Base-by-base conservation (phyloP, 164 flowering plant species). In the Sextonia rubra region DNA sequence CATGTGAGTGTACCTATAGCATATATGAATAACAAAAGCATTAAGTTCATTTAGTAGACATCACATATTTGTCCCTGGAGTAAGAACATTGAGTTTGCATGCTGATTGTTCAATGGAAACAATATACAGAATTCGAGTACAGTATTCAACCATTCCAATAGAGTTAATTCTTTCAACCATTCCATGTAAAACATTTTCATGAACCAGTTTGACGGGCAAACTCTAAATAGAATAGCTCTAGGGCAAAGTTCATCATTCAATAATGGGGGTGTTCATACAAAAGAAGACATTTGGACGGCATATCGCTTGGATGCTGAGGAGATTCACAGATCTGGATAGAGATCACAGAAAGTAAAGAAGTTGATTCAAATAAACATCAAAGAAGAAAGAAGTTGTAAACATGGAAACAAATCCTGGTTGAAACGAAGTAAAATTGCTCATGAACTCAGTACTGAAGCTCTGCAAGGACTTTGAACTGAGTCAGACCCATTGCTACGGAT, bases 1-100 rank as follows among this genome's bases (percentile, higher is more conserved):
- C 98, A 82, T 92, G 98, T 47, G 98, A 87, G 74, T 94, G 98
- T 73, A 94, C 99, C 99, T 92, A 63, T 5, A 67, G 67, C 18
- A 76, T 18, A 76, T 55, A 11, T 22, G 3, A 32, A 70, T 12
- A 18, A 18, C 61, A 61, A 61, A 26, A 64, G 15, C 44, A 27
- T 26, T 25, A 64, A 15, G 30, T 20, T 64, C 37, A 17, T 25
- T 18, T 27, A 25, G 27, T 64, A 27, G 44, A 27, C 2, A 15
- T 15, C 8, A 18, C 15, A 24, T 23, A 61, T 61, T 61, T 61
- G 27, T 61, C 17, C 17, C 64, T 12, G 27, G 7, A 61, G 64
- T 61, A 61, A 23, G 30, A 27, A 27, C 15, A 64, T 64, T 20
- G 27, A 30, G 67, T 64, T 64, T 4, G 4, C 7, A 12, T 52